Conservation (phyloP, 2,329 filamentous ascomycete species). For the Tolypocladium nubicola region DNA sequence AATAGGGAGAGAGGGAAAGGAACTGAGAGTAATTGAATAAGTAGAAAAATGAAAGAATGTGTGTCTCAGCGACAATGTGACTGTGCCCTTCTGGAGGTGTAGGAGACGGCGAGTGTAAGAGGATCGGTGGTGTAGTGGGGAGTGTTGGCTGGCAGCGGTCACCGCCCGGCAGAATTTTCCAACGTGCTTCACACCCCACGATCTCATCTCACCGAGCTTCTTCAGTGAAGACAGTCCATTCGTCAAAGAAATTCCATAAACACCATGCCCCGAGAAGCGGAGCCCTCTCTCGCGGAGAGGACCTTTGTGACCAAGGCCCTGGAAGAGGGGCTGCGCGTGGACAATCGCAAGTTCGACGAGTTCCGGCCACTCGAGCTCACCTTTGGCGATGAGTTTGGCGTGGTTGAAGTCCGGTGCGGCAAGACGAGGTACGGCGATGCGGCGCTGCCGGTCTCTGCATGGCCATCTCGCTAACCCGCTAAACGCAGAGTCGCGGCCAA, state of each 20-base stretch:
- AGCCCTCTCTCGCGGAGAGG: slow-evolving; percentile 81
- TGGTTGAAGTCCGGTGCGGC: slow-evolving; percentile 76
- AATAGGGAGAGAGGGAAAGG: not conserved
- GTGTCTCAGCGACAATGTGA: not conserved
- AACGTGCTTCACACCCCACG: not conserved
- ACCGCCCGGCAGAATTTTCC: slow-evolving; percentile 42
- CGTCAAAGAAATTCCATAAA: not conserved
- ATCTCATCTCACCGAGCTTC: slow-evolving; percentile 3
- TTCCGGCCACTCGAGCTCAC: slow-evolving; percentile 67
- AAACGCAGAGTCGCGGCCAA: slow-evolving; percentile 62
- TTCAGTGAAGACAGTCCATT: slow-evolving; percentile 3
- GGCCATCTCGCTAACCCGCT: not conserved
- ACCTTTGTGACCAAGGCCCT: slow-evolving; percentile 79
- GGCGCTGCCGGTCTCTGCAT: slow-evolving; percentile 1
- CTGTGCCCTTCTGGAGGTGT: not conserved
- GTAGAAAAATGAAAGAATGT: no score
- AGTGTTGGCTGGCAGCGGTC: slow-evolving; percentile 6
- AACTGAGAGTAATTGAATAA: not conserved
- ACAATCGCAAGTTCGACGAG: slow-evolving; percentile 72
- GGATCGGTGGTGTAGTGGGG: not conserved
- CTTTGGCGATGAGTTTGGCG: slow-evolving; percentile 86
- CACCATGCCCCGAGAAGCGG: slow-evolving; percentile 82
- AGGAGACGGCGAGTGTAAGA: not conserved
- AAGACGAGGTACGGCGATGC: slow-evolving; percentile 63
- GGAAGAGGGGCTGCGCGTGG: slow-evolving; percentile 68